Conservation (phyloP, 306 rosid genomes). For the Coriaria nepalensis region DNA sequence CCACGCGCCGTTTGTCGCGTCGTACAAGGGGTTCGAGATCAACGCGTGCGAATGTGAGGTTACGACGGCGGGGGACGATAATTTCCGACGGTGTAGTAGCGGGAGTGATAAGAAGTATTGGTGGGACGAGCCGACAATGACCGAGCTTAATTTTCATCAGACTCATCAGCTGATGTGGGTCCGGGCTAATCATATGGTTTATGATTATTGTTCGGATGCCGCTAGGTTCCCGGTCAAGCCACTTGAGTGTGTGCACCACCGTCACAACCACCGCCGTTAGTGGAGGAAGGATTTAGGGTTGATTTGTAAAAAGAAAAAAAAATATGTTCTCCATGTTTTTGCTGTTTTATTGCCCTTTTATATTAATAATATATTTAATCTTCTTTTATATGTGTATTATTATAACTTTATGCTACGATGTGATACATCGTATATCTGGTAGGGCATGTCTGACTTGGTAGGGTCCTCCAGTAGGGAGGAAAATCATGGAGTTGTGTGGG, state of each 20-base stretch:
- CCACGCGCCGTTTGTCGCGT: constrained; percentile 66
- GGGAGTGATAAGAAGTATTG: constrained; percentile 54
- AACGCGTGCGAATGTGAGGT: constrained; percentile 47
- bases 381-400: too few species aligned
- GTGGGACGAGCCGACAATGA: constrained; percentile 85
- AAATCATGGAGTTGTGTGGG: too few species aligned
- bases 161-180: constrained; percentile 94
- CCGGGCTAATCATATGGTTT: constrained; percentile 71
- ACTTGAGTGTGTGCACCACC: constrained; percentile 67
- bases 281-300: neutral
- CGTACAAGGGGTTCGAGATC: constrained; percentile 58
- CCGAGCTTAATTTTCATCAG: constrained; percentile 61
- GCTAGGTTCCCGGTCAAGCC: constrained; percentile 64
- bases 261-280: constrained; percentile 19
- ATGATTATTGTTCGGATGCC: constrained; percentile 70
- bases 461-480: too few species aligned
- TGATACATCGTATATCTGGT: too few species aligned
- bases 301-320: constrained; percentile 5
- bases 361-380: too few species aligned
- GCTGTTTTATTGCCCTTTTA: neutral
- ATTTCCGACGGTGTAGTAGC: constrained; percentile 53
- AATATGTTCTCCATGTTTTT: constrained; percentile 10
- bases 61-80: constrained; percentile 22
- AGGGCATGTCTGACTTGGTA: too few species aligned
- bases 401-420: too few species aligned